Conservation (phyloP, 805 yeast species). For the Sungouiozyma intestinalis region DNA sequence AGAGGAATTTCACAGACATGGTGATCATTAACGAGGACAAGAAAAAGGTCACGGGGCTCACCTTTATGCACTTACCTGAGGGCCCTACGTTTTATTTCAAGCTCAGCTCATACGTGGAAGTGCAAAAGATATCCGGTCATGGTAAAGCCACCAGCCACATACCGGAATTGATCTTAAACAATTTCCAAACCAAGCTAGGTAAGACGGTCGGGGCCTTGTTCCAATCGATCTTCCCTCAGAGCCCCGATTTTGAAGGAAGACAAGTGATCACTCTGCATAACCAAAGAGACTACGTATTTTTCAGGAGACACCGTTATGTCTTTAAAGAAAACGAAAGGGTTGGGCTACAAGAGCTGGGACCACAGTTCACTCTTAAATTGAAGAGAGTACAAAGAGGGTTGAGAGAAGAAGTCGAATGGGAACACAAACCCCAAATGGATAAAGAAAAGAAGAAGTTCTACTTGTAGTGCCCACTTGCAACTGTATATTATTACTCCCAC, state of each 20-base stretch:
- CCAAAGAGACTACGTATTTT: conserved; percentile 90
- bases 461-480: conserved; percentile 40
- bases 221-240: conserved; percentile 84
- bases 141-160: conserved; percentile 84
- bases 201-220: conserved; percentile 86
- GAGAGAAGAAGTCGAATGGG: conserved; percentile 91
- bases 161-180: conserved; percentile 87
- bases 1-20: conserved; percentile 79
- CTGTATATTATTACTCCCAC: too few species aligned
- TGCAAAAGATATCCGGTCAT: conserved; percentile 72
- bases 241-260: conserved; percentile 90
- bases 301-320: conserved; percentile 88
- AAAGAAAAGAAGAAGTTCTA: conserved; percentile 89
- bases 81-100: conserved; percentile 95
- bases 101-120: conserved; percentile 63
- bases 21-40: conserved; percentile 90
- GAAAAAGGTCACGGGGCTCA: conserved; percentile 81
- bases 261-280: conserved; percentile 94
- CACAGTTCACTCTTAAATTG: conserved; percentile 84
- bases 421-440: conserved; percentile 93
- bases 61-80: conserved; percentile 86
- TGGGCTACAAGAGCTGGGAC: conserved; percentile 93
- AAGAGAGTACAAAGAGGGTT: conserved; percentile 87
- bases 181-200: conserved; percentile 87
- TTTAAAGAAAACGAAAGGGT: conserved; percentile 86